Evolutionary conservation across 768 basidiomycete species (phyloP).

Genomic region (Calocera viscosa): DNA sequence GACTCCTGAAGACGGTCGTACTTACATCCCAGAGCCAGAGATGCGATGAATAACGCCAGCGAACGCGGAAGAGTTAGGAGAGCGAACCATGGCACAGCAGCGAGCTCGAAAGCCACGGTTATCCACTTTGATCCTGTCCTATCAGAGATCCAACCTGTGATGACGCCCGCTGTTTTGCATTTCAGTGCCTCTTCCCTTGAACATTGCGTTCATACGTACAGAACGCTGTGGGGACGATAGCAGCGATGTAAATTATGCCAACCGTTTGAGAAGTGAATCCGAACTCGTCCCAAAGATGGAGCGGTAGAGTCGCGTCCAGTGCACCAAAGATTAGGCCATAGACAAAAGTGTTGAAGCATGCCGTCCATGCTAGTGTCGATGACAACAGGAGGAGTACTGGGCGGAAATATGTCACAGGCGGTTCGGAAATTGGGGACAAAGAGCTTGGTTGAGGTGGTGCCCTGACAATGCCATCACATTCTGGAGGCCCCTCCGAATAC

Average conservation of each 20-base stretch:
- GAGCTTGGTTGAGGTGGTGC: neutral
- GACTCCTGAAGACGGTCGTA: neutral
- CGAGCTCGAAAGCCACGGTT: slow-evolving; percentile 35
- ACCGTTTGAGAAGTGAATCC: slow-evolving; percentile 37
- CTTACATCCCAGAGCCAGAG: slow-evolving; percentile 45
- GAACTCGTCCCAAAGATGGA: slow-evolving; percentile 43
- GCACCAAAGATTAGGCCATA: slow-evolving; percentile 35
- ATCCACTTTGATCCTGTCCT: slow-evolving; percentile 45
- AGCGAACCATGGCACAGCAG: slow-evolving; percentile 53
- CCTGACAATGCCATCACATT: neutral
- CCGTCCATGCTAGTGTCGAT: slow-evolving; percentile 39
- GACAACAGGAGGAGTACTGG: slow-evolving; percentile 30
- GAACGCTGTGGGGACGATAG: slow-evolving; percentile 49
- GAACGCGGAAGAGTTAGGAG: slow-evolving; percentile 36
- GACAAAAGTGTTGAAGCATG: slow-evolving; percentile 36
- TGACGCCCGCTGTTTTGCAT: slow-evolving; percentile 20
- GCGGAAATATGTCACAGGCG: neutral
- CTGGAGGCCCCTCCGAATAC: no score
- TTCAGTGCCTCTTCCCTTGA: neutral
- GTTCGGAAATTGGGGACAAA: neutral
- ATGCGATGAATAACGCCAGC: slow-evolving; percentile 38
- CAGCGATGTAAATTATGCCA: slow-evolving; percentile 53
- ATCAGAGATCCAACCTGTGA: slow-evolving; percentile 49
- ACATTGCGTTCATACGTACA: slow-evolving; percentile 35
- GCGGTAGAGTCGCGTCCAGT: slow-evolving; percentile 35